Evolutionary conservation across 345 rosid species (phyloP).

Genomic region (Euphorbia tirucalli): DNA sequence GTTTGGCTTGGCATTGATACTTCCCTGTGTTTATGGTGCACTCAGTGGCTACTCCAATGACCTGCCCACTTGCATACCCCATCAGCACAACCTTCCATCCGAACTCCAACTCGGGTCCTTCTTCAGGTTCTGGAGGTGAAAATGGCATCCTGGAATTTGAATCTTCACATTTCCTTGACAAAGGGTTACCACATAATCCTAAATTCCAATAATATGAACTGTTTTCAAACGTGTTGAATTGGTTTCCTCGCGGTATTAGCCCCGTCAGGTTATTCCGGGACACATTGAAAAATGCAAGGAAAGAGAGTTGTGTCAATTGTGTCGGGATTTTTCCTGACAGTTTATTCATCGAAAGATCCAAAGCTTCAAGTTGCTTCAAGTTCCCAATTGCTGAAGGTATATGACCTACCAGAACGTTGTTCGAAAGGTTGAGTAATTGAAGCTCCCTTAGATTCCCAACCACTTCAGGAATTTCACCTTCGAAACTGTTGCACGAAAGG

Average conservation of each 20-base stretch:
- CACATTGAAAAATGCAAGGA: background rate
- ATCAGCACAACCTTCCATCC: too few relatives aligned
- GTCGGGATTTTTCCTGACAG: background rate
- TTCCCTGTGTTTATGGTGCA: too few relatives aligned
- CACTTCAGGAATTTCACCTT: conserved; percentile 49
- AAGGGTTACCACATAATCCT: background rate
- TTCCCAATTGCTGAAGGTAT: background rate
- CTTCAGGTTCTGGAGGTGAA: too few relatives aligned
- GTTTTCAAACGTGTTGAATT: background rate
- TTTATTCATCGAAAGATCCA: background rate
- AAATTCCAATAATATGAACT: background rate
- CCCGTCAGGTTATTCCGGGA: background rate
- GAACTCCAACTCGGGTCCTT: too few relatives aligned
- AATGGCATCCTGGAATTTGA: too few relatives aligned
- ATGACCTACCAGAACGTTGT: background rate
- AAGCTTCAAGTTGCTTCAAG: background rate
- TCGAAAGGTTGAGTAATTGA: conserved; percentile 36
- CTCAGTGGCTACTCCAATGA: too few relatives aligned
- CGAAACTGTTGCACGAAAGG: conserved; percentile 44
- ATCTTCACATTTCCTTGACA: background rate
- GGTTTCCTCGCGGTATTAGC: background rate
- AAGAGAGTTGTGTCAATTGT: background rate
- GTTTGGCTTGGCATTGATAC: too few relatives aligned
- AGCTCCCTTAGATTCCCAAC: conserved; percentile 57
- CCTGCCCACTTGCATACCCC: too few relatives aligned